A percentile compares a stretch with the other conserved stretches of the same genome.
Evolutionary conservation across 257 asterid genomes (phyloP).

Genomic region (Coffea eugenioides): DNA sequence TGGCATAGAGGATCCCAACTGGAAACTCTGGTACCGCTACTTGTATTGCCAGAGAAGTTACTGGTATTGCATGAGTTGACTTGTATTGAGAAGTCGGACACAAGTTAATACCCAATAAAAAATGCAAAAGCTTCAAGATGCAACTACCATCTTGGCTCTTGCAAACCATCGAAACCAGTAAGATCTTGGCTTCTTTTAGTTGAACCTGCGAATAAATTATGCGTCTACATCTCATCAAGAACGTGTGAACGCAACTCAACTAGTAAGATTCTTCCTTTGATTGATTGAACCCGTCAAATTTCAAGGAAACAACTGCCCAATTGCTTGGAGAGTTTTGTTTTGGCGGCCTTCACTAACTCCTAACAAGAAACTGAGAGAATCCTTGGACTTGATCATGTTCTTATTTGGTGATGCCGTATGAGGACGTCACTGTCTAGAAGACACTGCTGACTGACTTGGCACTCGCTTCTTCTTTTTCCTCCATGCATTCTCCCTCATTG

Average conservation of each 20-base stretch:
- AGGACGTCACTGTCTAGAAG: not conserved
- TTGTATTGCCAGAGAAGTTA: too few relatives aligned
- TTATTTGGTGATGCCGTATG: not conserved
- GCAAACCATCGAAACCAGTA: not conserved
- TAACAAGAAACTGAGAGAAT: not conserved
- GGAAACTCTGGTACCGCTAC: too few relatives aligned
- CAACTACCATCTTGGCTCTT: not conserved
- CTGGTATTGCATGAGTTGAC: too few relatives aligned
- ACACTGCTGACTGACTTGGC: not conserved
- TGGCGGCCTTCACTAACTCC: not conserved
- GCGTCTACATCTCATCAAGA: not conserved
- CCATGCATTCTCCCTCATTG: constrained; percentile 10
- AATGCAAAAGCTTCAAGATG: not conserved
- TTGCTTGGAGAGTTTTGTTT: not conserved
- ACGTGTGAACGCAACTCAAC: constrained; percentile 5
- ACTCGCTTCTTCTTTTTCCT: not conserved
- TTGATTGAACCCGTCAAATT: not conserved
- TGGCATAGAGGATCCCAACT: too few relatives aligned
- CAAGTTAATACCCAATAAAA: not conserved
- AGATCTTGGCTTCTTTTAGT: too few relatives aligned
- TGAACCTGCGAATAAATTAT: too few relatives aligned
- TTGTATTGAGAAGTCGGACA: not conserved
- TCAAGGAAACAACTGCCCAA: not conserved
- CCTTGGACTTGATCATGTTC: not conserved
- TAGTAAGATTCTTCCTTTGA: not conserved